A percentile compares a stretch with the other conserved stretches of the same genome.
Evolutionary conservation across 108 stramenopile genomes (phyloP).

Genomic region (Ochromonas danica): DNA sequence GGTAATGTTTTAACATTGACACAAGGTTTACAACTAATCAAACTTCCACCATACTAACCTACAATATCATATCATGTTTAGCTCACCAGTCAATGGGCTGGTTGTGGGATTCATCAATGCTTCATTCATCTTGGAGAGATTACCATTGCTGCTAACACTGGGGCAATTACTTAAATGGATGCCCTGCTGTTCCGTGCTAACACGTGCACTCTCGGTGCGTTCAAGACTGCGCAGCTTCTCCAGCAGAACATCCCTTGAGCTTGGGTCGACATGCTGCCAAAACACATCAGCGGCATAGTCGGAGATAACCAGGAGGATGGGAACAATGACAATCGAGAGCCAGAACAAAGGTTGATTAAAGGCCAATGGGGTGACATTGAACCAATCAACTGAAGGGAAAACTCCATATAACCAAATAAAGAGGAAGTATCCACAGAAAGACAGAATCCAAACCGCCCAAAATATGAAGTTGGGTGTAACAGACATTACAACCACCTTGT

Average conservation of each 20-base stretch:
- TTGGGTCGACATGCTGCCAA: not conserved
- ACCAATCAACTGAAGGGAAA: not conserved
- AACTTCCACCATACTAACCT: no score
- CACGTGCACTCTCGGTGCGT: no score
- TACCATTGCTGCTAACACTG: no score
- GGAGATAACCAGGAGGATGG: not conserved
- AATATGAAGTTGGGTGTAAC: not conserved
- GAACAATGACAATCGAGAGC: constrained; percentile 8
- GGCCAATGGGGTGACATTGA: not conserved
- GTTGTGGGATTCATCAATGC: no score
- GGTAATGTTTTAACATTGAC: no score
- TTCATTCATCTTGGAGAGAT: no score
- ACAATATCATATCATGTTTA: no score
- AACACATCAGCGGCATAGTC: not conserved
- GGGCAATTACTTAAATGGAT: no score
- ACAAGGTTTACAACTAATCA: no score
- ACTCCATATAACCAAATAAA: not conserved
- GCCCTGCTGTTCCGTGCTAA: no score
- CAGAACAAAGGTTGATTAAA: not conserved
- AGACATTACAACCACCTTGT: constrained; percentile 22
- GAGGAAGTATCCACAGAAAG: constrained; percentile 19
- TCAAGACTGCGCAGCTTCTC: no score
- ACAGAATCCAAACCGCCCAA: constrained; percentile 13
- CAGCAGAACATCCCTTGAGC: not conserved
- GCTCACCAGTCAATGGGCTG: no score